Percentiles rank a stretch among this genome's conserved stretches.
Conservation (phyloP, 116 monocot species). For the Iris pallida region DNA sequence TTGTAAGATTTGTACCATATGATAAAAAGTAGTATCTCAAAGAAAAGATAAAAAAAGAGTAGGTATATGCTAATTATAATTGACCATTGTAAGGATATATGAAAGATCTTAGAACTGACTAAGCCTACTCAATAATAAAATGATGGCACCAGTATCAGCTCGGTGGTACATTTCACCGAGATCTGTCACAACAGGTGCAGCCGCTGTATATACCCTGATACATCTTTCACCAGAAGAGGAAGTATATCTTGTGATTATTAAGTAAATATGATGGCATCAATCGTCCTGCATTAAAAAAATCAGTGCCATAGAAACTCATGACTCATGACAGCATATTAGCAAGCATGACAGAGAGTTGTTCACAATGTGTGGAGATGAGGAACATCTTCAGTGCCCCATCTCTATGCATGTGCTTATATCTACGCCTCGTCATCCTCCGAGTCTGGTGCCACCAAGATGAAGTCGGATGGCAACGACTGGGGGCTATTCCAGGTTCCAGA, state of each 20-base stretch:
- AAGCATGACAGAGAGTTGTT: slow-evolving; percentile 7
- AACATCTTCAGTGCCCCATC: slow-evolving; percentile 36
- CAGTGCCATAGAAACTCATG: too few relatives aligned
- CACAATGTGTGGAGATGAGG: slow-evolving; percentile 36
- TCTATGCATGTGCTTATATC: slow-evolving; percentile 45
- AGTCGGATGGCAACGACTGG: slow-evolving; percentile 31
- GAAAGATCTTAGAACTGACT: slow-evolving; percentile 36
- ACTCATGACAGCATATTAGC: slow-evolving; percentile 28
- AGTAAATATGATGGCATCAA: slow-evolving; percentile 22
- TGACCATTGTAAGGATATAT: slow-evolving; percentile 1
- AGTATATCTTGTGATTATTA: slow-evolving; percentile 66
- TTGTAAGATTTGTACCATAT: slow-evolving; percentile 34
- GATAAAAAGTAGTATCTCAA: not conserved
- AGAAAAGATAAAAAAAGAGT: not conserved
- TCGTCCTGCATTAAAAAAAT: too few relatives aligned
- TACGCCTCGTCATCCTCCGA: slow-evolving; percentile 71
- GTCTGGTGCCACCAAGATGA: slow-evolving; percentile 26
- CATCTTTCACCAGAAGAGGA: slow-evolving; percentile 95
- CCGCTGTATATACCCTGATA: slow-evolving; percentile 90
- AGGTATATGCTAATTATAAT: not conserved
- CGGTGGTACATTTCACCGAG: slow-evolving; percentile 94
- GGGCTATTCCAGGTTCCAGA: slow-evolving; percentile 26
- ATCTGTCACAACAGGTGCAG: slow-evolving; percentile 91
- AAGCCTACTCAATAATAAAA: slow-evolving; percentile 68
- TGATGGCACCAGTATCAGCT: slow-evolving; percentile 84